Conservation (phyloP, 768 basidiomycete genomes). For the Cystobasidium onofrii region DNA sequence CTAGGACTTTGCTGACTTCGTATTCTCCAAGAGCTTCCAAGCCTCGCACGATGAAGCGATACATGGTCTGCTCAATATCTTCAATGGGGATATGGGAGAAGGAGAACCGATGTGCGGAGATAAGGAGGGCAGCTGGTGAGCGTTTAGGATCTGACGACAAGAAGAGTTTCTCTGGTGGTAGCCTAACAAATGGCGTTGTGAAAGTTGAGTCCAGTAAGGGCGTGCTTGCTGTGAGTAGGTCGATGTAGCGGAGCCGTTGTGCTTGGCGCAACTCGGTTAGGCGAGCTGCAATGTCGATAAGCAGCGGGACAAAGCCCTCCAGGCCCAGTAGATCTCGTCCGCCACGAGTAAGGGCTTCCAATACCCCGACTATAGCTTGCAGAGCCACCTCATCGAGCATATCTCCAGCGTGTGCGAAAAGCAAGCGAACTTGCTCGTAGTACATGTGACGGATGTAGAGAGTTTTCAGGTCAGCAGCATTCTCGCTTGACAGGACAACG, state of each 20-base stretch:
- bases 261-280: slow-evolving; percentile 20
- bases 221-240: slow-evolving; percentile 15
- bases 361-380: slow-evolving; percentile 37
- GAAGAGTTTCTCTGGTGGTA: slow-evolving; percentile 17
- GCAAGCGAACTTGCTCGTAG: slow-evolving; percentile 8
- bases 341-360: slow-evolving; percentile 37
- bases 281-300: slow-evolving; percentile 18
- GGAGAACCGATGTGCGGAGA: slow-evolving; percentile 41
- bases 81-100: slow-evolving; percentile 38
- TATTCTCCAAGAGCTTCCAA: slow-evolving; percentile 36
- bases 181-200: slow-evolving; percentile 38
- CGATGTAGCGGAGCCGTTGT: slow-evolving; percentile 10
- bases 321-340: slow-evolving; percentile 37
- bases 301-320: slow-evolving; percentile 27
- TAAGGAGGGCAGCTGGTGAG: slow-evolving; percentile 39
- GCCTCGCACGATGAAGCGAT: slow-evolving; percentile 38
- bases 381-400: slow-evolving; percentile 18
- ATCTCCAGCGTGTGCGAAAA: background rate
- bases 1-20: slow-evolving; percentile 36
- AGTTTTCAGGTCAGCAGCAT: background rate
- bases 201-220: slow-evolving; percentile 41
- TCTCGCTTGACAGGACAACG: slow-evolving; percentile 10
- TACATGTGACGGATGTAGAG: slow-evolving; percentile 18
- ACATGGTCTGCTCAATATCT: slow-evolving; percentile 34
- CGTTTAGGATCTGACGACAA: slow-evolving; percentile 33